Conservation (phyloP, 768 basidiomycete species). For the Tylopilus sp. region DNA sequence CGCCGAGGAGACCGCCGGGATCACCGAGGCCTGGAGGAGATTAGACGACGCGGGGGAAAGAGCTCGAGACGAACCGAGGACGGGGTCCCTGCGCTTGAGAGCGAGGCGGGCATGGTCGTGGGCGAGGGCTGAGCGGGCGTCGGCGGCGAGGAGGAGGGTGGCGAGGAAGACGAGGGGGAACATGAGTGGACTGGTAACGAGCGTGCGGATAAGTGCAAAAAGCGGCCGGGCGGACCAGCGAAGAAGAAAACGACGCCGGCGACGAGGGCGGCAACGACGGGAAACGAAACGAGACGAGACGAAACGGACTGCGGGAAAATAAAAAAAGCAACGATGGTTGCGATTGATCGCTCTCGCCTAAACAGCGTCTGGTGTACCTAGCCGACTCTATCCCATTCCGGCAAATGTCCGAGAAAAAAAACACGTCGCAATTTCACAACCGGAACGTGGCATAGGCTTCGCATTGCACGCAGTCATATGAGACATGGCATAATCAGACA, state of each 20-base stretch:
- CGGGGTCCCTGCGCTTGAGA: conserved; percentile 21
- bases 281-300: neutral
- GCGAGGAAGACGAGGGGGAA: conserved; percentile 28
- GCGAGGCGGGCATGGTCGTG: conserved; percentile 33
- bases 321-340: conserved; percentile 14
- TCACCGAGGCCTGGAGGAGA: conserved; percentile 7
- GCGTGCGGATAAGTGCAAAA: too few relatives aligned
- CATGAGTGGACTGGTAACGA: conserved; percentile 36
- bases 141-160: conserved; percentile 23
- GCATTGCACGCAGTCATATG: conserved; percentile 1
- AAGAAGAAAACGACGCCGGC: conserved; percentile 4
- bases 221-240: conserved; percentile 4
- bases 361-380: neutral
- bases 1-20: neutral
- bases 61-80: conserved; percentile 6
- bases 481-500: too few relatives aligned
- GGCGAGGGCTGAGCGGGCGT: conserved; percentile 40
- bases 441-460: neutral
- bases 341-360: neutral
- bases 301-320: conserved; percentile 9
- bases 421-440: neutral
- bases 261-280: conserved; percentile 16
- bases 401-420: neutral
- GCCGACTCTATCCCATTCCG: neutral
- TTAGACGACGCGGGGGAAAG: neutral